Evolutionary conservation across 306 rosid species (phyloP), one percentile per base, ranked within the genome.

Genomic region (Datisca glomerata): DNA sequence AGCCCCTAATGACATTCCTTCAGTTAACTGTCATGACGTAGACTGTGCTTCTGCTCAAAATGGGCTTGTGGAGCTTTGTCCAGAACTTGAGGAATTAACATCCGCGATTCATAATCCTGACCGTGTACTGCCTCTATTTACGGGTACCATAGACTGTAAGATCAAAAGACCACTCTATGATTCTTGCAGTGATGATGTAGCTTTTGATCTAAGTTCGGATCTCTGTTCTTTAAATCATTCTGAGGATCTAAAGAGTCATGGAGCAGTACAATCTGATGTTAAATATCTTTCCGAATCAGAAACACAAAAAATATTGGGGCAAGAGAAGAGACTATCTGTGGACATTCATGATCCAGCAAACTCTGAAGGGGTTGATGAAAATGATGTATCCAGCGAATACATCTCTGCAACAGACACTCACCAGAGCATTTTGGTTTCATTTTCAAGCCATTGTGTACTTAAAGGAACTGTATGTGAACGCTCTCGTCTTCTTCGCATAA

Each of bases 361-460:
- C 45, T 55, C 60, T 18, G 87, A 71, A 49, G 45, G 65, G 53
- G 50, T 48, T 38, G 77, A 69, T 18, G 94, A 71, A 43, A 75
- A 68, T 24, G 96, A 75, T 47, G 60, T 60, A 43, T 73, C 94
- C 21, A 77, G 78, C 46, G 94, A 91, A 50, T 85, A 78, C 70
- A 75, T 91, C 55, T 80, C 94, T 31, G 64, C 94, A 45, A 31
- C 96, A 21, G 99, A 91, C 44, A 60, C 79, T 69, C 86, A 73
- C 65, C 96, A 80, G 59, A 85, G 92, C 78, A 84, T 91, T 67
- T 65, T 91, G 81, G 99, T 91, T 40, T 75, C 85, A 43, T 85
- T 73, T 73, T 91, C 99, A 44, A 91, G 94, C 66, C 81, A 65
- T 41, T 85, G 99, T 63, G 85, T 85, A 22, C 69, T 51, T 8